A percentile compares a stretch with the other conserved stretches of the same genome.
Evolutionary conservation across 2,329 filamentous ascomycete species (phyloP).

Genomic region (Fusarium coffeatum): DNA sequence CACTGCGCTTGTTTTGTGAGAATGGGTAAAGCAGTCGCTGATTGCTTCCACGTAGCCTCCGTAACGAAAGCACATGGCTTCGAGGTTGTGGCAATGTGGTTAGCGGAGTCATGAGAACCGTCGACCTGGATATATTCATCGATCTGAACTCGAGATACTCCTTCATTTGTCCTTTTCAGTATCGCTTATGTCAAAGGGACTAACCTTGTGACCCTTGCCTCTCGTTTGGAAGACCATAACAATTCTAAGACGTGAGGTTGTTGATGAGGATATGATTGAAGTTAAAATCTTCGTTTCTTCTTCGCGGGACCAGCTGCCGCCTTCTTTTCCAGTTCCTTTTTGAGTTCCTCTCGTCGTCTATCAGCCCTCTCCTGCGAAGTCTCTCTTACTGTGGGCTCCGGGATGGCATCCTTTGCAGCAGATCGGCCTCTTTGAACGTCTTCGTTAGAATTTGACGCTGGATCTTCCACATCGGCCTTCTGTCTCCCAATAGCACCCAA

Average conservation of each 20-base stretch:
- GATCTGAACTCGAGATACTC: not conserved
- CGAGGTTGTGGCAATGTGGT: not conserved
- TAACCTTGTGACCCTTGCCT: not conserved
- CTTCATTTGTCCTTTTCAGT: not conserved
- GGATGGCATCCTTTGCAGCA: slow-evolving; percentile 35
- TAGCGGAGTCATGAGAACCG: not conserved
- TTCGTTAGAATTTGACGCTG: slow-evolving; percentile 22
- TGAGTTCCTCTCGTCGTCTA: slow-evolving; percentile 63
- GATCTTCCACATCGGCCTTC: slow-evolving; percentile 18
- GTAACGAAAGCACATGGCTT: not conserved
- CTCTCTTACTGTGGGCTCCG: slow-evolving; percentile 53
- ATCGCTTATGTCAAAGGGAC: not conserved
- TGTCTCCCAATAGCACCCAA: slow-evolving; percentile 54
- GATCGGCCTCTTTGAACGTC: slow-evolving; percentile 40
- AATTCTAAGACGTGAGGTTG: no score
- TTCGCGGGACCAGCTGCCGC: slow-evolving; percentile 62
- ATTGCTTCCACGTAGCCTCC: not conserved
- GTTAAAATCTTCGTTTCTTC: slow-evolving; percentile 67
- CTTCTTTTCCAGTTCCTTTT: slow-evolving; percentile 62
- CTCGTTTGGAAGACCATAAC: not conserved
- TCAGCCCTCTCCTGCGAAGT: slow-evolving; percentile 61
- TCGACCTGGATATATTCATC: not conserved
- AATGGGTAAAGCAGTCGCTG: not conserved
- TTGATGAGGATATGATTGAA: not conserved
- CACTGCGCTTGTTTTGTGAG: not conserved